phyloP scores from a whole-genome alignment of 805 yeast genomes.

The Lachancea waltii region DNA sequence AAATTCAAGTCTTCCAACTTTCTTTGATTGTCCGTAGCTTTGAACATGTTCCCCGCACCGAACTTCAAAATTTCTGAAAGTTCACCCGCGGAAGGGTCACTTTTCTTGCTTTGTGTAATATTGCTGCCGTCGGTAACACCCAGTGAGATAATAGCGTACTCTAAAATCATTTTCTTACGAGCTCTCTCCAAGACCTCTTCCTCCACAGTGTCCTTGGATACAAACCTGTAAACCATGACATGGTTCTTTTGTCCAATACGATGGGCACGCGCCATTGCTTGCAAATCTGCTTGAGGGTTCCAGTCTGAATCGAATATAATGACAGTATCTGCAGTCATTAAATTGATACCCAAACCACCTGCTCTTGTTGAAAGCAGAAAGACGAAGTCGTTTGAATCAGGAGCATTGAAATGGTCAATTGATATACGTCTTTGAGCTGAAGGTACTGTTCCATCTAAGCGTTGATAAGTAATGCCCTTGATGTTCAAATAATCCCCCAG shows the following conservation, averaged over 20 bases:
- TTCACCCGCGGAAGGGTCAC: constrained; percentile 79
- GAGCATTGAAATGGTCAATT: constrained; percentile 94
- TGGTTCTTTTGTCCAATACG: constrained; percentile 99
- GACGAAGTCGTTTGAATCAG: constrained; percentile 85
- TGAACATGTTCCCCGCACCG: constrained; percentile 98
- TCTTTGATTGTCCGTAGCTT: constrained; percentile 90
- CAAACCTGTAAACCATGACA: constrained; percentile 94
- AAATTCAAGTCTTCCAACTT: constrained; percentile 90
- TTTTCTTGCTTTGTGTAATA: constrained; percentile 42
- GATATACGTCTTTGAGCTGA: constrained; percentile 90
- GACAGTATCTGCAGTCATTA: constrained; percentile 99
- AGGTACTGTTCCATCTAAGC: constrained; percentile 95
- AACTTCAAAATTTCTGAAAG: constrained; percentile 89
- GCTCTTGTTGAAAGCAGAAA: constrained; percentile 92
- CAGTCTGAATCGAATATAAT: constrained; percentile 97
- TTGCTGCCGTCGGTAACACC: constrained; percentile 78
- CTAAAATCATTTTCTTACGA: constrained; percentile 94
- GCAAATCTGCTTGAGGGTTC: constrained; percentile 99
- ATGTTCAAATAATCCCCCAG: constrained; percentile 87
- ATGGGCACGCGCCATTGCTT: constrained; percentile 99
- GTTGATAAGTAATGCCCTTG: constrained; percentile 81
- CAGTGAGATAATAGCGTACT: constrained; percentile 91
- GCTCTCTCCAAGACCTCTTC: constrained; percentile 97
- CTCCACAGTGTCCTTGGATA: constrained; percentile 96
- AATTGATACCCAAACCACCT: constrained; percentile 96